These are phyloP conservation scores for Epichloe coenophiala DNA, from an alignment of 2,329 filamentous ascomycete species.

Conservation along the genomic window DNA sequence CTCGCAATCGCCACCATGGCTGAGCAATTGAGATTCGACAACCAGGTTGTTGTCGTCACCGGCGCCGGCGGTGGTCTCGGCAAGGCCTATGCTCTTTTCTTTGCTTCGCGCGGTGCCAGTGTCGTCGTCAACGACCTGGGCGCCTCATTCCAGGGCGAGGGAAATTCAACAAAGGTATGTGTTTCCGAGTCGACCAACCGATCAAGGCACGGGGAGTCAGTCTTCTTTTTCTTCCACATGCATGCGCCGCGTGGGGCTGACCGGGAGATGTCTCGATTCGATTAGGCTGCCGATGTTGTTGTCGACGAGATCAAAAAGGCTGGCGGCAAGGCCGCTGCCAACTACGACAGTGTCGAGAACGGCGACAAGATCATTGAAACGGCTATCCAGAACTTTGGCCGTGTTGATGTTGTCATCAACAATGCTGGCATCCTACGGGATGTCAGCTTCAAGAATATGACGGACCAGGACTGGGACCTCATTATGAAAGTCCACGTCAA, in stretches of 20 bases:
- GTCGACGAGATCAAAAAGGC: conserved; percentile 73
- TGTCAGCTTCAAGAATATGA: conserved; percentile 98
- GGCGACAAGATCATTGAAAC: conserved; percentile 91
- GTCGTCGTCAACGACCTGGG: conserved; percentile 96
- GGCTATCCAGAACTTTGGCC: conserved; percentile 66
- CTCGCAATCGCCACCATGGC: conserved; percentile 35
- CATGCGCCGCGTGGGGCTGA: not conserved
- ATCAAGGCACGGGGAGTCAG: not conserved
- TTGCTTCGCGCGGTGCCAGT: conserved; percentile 79
- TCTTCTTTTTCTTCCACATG: not conserved
- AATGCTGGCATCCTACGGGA: conserved; percentile 94
- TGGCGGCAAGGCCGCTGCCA: conserved; percentile 91
- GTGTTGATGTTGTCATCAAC: conserved; percentile 92
- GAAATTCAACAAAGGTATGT: conserved; percentile 65
- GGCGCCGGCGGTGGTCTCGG: conserved; percentile 69
- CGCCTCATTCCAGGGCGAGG: conserved; percentile 85
- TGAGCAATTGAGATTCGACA: conserved; percentile 64
- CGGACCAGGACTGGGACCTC: conserved; percentile 91
- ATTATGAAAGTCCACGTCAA: conserved; percentile 86
- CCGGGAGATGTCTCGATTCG: conserved; percentile 11
- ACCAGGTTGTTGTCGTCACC: conserved; percentile 72
- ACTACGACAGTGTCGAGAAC: conserved; percentile 90
- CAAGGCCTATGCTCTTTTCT: conserved; percentile 78
- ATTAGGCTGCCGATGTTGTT: conserved; percentile 66
- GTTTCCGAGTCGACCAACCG: not conserved